phyloP scores from a whole-genome alignment of 2,329 filamentous ascomycete genomes.

The Pseudogymnoascus sp. region DNA sequence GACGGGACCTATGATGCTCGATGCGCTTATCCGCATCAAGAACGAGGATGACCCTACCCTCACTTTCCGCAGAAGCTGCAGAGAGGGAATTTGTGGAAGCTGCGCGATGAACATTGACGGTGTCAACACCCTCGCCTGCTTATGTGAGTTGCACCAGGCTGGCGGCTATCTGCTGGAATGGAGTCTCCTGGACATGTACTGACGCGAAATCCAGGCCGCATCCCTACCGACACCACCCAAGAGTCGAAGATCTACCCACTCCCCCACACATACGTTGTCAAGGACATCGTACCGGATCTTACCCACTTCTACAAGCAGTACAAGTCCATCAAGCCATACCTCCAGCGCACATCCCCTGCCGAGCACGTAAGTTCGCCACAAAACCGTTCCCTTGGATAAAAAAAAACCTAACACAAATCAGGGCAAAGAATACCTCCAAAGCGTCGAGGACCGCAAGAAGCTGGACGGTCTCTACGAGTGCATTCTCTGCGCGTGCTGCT shows the following conservation, averaged over 20 bases:
- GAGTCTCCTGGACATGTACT: slow-evolving; percentile 19
- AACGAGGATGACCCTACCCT: slow-evolving; percentile 96
- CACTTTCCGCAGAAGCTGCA: slow-evolving; percentile 90
- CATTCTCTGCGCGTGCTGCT: slow-evolving; percentile 99
- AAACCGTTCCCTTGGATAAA: neutral
- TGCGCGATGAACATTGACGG: slow-evolving; percentile 99
- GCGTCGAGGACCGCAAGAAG: slow-evolving; percentile 87
- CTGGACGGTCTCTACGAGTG: slow-evolving; percentile 98
- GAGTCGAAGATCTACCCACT: slow-evolving; percentile 95
- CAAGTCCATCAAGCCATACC: slow-evolving; percentile 98
- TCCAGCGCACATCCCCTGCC: slow-evolving; percentile 80
- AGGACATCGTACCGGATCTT: slow-evolving; percentile 95
- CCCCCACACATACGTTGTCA: slow-evolving; percentile 97
- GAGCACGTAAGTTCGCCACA: slow-evolving; percentile 61
- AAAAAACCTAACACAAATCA: slow-evolving; percentile 31
- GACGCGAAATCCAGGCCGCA: slow-evolving; percentile 61
- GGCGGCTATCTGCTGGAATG: neutral
- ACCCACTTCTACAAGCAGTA: slow-evolving; percentile 99
- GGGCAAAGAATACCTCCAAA: slow-evolving; percentile 90
- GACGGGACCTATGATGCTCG: slow-evolving; percentile 97
- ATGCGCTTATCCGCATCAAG: slow-evolving; percentile 96
- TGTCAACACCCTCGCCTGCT: slow-evolving; percentile 92
- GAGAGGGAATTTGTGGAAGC: slow-evolving; percentile 97
- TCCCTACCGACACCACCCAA: slow-evolving; percentile 71
- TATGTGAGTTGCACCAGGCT: slow-evolving; percentile 62